Evolutionary conservation across 2,329 filamentous ascomycete species (phyloP).

Genomic region (Claviceps digitariae): DNA sequence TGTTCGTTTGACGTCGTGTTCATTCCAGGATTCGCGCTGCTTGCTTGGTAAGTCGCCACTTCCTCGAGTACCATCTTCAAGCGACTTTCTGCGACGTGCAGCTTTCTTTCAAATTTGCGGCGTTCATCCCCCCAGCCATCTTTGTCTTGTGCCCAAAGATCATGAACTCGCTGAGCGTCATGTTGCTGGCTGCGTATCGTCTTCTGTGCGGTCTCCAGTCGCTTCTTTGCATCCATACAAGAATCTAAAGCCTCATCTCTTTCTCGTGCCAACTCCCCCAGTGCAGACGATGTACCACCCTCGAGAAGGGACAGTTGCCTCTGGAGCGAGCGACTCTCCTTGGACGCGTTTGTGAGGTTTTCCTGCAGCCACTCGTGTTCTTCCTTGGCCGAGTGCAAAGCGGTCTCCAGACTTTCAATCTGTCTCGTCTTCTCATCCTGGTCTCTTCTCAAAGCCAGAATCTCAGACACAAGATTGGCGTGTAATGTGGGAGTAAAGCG

Average conservation of each 20-base stretch:
- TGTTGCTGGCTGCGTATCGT: constrained; percentile 70
- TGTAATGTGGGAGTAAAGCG: constrained; percentile 92
- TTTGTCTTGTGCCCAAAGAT: constrained; percentile 73
- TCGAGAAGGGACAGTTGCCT: constrained; percentile 79
- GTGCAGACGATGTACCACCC: constrained; percentile 71
- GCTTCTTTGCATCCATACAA: constrained; percentile 57
- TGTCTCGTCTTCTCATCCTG: constrained; percentile 79
- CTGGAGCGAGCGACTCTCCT: constrained; percentile 69
- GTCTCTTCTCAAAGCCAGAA: constrained; percentile 72
- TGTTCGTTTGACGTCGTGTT: constrained; percentile 20
- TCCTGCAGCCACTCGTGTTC: constrained; percentile 62
- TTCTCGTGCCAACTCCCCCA: constrained; percentile 73
- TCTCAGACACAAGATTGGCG: constrained; percentile 89
- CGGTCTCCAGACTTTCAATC: constrained; percentile 73
- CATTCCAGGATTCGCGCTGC: constrained; percentile 29
- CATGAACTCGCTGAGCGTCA: constrained; percentile 63
- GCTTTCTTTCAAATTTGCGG: constrained; percentile 65
- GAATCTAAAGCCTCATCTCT: constrained; percentile 70
- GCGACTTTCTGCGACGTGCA: constrained; percentile 82
- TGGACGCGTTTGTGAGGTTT: constrained; percentile 47
- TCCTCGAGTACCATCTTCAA: constrained; percentile 78
- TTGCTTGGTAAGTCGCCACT: constrained; percentile 55
- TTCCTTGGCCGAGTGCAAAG: constrained; percentile 53
- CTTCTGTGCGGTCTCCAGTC: constrained; percentile 66
- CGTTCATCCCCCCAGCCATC: constrained; percentile 74